Conservation (phyloP, 2,329 filamentous ascomycete species). For the Diaporthe ilicicola region DNA sequence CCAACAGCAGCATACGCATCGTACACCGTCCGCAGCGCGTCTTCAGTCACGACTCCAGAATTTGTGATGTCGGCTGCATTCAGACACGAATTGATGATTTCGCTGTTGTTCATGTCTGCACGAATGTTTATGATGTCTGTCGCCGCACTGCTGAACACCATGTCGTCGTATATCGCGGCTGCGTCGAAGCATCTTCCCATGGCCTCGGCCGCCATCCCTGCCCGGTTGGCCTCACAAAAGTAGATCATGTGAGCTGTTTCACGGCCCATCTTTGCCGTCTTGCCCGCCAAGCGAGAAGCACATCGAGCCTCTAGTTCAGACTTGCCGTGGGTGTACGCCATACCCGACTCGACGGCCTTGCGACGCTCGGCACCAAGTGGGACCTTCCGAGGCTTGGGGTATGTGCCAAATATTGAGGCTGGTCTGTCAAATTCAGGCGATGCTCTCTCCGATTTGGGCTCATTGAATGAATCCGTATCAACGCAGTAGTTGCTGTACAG, state of each 20-base stretch:
- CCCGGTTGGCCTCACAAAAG: constrained; percentile 21
- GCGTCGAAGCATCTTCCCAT: constrained; percentile 23
- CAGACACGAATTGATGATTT: constrained; percentile 10
- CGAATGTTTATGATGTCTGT: constrained; percentile 14
- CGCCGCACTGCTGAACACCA: constrained; percentile 16
- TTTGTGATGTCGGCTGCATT: constrained; percentile 21
- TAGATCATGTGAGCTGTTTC: constrained; percentile 3
- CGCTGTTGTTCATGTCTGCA: constrained; percentile 1
- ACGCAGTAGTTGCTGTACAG: constrained; percentile 22
- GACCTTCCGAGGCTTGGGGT: background rate
- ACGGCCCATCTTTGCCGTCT: constrained; percentile 8
- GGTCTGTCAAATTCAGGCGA: background rate
- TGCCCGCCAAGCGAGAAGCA: background rate
- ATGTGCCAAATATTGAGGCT: background rate
- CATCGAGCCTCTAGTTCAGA: background rate
- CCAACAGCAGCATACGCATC: constrained; percentile 4
- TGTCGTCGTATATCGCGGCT: constrained; percentile 19
- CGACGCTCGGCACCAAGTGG: constrained; percentile 13
- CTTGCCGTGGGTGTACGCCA: constrained; percentile 4
- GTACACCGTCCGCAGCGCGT: constrained; percentile 1
- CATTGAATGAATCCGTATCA: constrained; percentile 7
- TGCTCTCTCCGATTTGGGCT: background rate
- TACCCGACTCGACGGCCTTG: constrained; percentile 4
- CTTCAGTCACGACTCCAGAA: constrained; percentile 6
- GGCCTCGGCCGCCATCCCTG: constrained; percentile 15